These are phyloP conservation scores for Colletotrichum sp. DNA, from an alignment of 2,329 filamentous ascomycete genomes.

Conservation along the genomic window DNA sequence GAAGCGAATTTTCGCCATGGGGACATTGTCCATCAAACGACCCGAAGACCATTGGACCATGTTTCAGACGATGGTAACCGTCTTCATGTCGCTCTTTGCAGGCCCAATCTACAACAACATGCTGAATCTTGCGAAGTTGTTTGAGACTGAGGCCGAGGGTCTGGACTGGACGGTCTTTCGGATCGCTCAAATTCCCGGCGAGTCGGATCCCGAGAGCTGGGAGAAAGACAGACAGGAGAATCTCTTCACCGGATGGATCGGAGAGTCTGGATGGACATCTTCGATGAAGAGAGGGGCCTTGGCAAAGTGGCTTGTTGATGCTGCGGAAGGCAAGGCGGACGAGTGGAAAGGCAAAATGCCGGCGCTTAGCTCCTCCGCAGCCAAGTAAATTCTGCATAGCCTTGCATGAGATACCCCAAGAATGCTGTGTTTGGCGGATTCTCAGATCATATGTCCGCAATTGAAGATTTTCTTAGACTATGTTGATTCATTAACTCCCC, in stretches of 20 bases:
- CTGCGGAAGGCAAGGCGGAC: conserved; percentile 21
- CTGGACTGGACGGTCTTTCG: conserved; percentile 34
- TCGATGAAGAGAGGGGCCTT: conserved; percentile 24
- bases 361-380: background rate
- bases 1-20: conserved; percentile 36
- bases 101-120: conserved; percentile 22
- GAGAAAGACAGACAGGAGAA: conserved; percentile 27
- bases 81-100: conserved; percentile 14
- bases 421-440: background rate
- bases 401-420: background rate
- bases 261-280: conserved; percentile 22
- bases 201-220: background rate
- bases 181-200: conserved; percentile 13
- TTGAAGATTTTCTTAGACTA: background rate
- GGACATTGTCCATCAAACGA: conserved; percentile 32
- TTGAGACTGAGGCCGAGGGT: conserved; percentile 24
- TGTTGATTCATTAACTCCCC: background rate
- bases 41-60: conserved; percentile 27
- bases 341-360: conserved; percentile 29
- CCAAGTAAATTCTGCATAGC: background rate
- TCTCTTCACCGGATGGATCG: conserved; percentile 24
- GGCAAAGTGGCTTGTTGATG: conserved; percentile 34
- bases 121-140: conserved; percentile 22
- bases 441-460: background rate
- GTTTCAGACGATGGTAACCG: conserved; percentile 17